Evolutionary conservation across 352 stramenopile genomes (phyloP).

Genomic region (Chrysophaeum taylorii): DNA sequence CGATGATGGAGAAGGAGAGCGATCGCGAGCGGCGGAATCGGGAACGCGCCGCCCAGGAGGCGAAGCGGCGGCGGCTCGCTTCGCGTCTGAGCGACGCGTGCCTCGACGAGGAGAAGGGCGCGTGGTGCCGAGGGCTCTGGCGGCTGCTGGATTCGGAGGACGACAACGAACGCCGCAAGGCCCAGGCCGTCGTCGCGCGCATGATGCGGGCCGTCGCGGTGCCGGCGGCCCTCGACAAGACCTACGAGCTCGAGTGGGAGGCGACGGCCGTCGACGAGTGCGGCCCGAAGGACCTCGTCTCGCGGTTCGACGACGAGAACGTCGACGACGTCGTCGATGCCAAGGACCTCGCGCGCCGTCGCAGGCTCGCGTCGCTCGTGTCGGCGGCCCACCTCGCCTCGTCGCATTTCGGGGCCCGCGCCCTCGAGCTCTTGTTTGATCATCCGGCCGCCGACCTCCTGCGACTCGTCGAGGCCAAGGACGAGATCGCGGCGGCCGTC

Average conservation of each 20-base stretch:
- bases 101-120: too few relatives aligned
- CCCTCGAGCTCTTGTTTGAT: background rate
- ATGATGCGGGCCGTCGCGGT: background rate
- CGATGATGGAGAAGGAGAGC: background rate
- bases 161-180: constrained; percentile 3
- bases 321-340: background rate
- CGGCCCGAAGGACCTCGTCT: background rate
- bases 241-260: background rate
- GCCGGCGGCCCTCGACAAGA: background rate
- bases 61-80: background rate
- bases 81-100: background rate
- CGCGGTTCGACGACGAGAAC: too few relatives aligned
- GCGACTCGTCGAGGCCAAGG: background rate
- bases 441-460: background rate
- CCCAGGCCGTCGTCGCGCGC: background rate
- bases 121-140: background rate
- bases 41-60: background rate
- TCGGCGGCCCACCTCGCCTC: background rate
- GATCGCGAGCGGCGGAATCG: background rate
- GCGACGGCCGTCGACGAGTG: background rate
- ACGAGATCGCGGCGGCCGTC: background rate
- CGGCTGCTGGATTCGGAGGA: background rate
- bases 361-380: background rate
- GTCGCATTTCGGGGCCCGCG: background rate
- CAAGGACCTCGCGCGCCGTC: background rate